Base-by-base conservation (phyloP, 192 early-diverging fungal species). In the Coemansia sp. region DNA sequence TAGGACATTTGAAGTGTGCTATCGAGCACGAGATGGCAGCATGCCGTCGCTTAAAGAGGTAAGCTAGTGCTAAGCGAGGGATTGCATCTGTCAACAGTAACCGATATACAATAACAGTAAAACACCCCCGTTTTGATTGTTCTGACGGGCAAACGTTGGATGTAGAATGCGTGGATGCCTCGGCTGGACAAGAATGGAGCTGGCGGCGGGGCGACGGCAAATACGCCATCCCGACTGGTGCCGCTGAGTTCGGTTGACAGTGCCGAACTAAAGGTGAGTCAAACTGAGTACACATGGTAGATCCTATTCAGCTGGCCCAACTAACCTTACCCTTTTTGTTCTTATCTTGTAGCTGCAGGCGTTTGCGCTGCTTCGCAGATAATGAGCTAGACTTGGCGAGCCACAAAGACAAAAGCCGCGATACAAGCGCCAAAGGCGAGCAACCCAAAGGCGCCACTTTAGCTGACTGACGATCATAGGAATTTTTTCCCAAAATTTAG, bases 161-260 rank as follows among this genome's bases (percentile, higher is more conserved):
- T 43, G 58, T 73, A 79, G 76, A 70, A 63, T 49, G 39, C 43
- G 66, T 79, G 76, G 76, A 51, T 79, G 22, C 59, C 66, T 39
- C 70, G 66, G 32, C 53, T 79, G 37, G 56, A 41, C 11, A 39
- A 27, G 14, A 54, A 11, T 41, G 56, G 56, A 8, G 9, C 38
- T 27, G 45, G 19, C 15, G 56, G 37, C 17, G 56, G 54, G 29
- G 10, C 58, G 12, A 12, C 21, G 47, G 21, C 27, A 23, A 56
- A 58, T 23, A 2, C 35, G 9, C 56, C 37, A 54, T 53, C 35
- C 4, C 53, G 67, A 12, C 70, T 73, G 39, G 64, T 79, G 43
- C 67, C 71, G 24, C 67, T 79, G 27, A 56, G 67, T 58, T 52
- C 70, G 43, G 58, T 73, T 45, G 63, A 73, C 64, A 58, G 63